These are phyloP conservation scores for Colletotrichum sp. DNA, from an alignment of 2,329 filamentous ascomycete genomes.

Conservation along the genomic window DNA sequence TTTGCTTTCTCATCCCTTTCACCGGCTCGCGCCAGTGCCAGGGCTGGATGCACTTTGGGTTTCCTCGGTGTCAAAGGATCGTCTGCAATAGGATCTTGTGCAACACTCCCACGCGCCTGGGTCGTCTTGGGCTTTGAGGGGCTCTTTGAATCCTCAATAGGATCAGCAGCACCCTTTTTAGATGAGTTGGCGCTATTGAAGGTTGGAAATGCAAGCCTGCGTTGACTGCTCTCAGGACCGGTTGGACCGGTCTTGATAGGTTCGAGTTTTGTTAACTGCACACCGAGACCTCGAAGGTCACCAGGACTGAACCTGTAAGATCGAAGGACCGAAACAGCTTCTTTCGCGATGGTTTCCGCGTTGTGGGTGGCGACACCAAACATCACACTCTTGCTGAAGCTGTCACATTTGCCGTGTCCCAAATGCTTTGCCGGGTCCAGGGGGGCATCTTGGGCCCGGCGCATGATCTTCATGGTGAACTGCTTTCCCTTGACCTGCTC, in stretches of 20 bases:
- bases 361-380: slow-evolving; percentile 87
- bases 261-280: slow-evolving; percentile 94
- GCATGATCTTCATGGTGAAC: slow-evolving; percentile 94
- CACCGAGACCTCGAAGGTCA: slow-evolving; percentile 88
- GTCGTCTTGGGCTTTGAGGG: slow-evolving; percentile 35
- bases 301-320: slow-evolving; percentile 86
- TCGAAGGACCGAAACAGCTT: slow-evolving; percentile 83
- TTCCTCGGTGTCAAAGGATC: slow-evolving; percentile 60
- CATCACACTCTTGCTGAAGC: slow-evolving; percentile 84
- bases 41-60: slow-evolving; percentile 58
- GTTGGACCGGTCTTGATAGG: slow-evolving; percentile 67
- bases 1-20: slow-evolving; percentile 61
- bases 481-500: slow-evolving; percentile 88
- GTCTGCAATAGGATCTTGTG: slow-evolving; percentile 60
- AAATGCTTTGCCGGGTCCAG: slow-evolving; percentile 92
- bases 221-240: slow-evolving; percentile 78
- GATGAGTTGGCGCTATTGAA: slow-evolving; percentile 43
- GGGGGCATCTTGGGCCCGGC: slow-evolving; percentile 82
- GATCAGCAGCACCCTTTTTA: slow-evolving; percentile 48
- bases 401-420: slow-evolving; percentile 94
- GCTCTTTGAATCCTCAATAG: slow-evolving; percentile 54
- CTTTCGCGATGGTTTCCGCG: slow-evolving; percentile 73
- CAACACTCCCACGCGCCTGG: slow-evolving; percentile 30
- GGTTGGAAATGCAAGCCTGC: slow-evolving; percentile 74
- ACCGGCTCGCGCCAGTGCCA: slow-evolving; percentile 55